Conservation (phyloP, 176 grass and related monocot species). For the Oryza glumipatula region DNA sequence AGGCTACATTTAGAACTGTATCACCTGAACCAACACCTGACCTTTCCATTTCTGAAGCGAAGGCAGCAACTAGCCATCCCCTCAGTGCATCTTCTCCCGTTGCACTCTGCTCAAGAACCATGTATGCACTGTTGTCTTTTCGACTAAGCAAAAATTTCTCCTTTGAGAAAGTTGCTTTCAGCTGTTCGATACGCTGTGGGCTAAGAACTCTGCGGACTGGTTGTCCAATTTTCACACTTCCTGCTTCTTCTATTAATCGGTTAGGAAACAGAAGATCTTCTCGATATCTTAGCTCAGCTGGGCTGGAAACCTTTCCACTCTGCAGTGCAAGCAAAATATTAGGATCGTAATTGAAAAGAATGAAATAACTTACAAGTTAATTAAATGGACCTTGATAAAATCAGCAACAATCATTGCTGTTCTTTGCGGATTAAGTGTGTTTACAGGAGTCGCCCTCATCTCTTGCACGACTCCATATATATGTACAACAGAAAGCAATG, state of each 20-base stretch:
- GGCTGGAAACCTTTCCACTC: slow-evolving; percentile 84
- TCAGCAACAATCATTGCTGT: slow-evolving; percentile 89
- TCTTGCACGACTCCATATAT: slow-evolving; percentile 89
- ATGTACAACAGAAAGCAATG: slow-evolving; percentile 81
- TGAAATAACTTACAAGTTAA: background rate
- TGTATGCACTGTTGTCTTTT: slow-evolving; percentile 48
- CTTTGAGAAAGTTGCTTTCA: slow-evolving; percentile 60
- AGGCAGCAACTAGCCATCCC: slow-evolving; percentile 87
- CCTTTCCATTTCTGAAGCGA: slow-evolving; percentile 71
- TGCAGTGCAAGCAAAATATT: slow-evolving; percentile 35
- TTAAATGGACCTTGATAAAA: slow-evolving; percentile 73
- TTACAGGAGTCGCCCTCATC: slow-evolving; percentile 89
- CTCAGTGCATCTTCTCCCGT: slow-evolving; percentile 79
- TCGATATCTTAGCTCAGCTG: slow-evolving; percentile 73
- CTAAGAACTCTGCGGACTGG: slow-evolving; percentile 51
- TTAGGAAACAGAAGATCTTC: slow-evolving; percentile 78
- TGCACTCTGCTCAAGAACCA: slow-evolving; percentile 80
- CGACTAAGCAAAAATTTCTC: slow-evolving; percentile 77
- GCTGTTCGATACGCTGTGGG: slow-evolving; percentile 38
- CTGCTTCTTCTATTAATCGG: slow-evolving; percentile 74
- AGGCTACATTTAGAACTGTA: slow-evolving; percentile 51
- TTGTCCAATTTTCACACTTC: slow-evolving; percentile 74
- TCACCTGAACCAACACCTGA: slow-evolving; percentile 34
- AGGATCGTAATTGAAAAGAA: background rate
- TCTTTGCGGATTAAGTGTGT: slow-evolving; percentile 87